Percentiles rank a stretch among this genome's conserved stretches.
Evolutionary conservation across 2,329 filamentous ascomycete species (phyloP).

Genomic region (Ceratocystiopsis brevicomis): DNA sequence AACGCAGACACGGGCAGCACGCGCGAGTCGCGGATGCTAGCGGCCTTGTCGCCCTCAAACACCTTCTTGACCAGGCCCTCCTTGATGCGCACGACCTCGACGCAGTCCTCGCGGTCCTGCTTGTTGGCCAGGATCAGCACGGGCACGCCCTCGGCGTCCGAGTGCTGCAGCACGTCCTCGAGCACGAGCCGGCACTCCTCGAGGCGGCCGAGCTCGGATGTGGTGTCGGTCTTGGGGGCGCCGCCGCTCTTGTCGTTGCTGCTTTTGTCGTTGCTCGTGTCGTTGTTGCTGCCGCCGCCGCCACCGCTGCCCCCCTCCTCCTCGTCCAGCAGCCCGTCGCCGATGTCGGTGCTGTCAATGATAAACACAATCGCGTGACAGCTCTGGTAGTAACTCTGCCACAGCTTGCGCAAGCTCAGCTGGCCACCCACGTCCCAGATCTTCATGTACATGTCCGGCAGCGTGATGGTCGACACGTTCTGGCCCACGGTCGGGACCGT

Average conservation of each 20-base stretch:
- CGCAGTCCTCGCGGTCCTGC: constrained; percentile 91
- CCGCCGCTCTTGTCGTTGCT: not conserved
- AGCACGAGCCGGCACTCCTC: constrained; percentile 81
- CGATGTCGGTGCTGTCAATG: constrained; percentile 85
- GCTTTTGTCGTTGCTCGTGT: not conserved
- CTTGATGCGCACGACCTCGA: constrained; percentile 94
- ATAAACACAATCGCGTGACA: constrained; percentile 97
- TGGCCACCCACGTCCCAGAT: constrained; percentile 98
- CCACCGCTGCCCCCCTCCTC: not conserved
- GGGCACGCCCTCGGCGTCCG: constrained; percentile 79
- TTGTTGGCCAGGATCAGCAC: constrained; percentile 90
- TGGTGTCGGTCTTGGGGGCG: not conserved
- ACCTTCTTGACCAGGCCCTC: constrained; percentile 90
- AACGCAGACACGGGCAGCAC: constrained; percentile 86
- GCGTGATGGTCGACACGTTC: constrained; percentile 78
- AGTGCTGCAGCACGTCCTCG: constrained; percentile 73
- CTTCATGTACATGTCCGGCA: constrained; percentile 92
- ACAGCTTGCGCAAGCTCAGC: constrained; percentile 69
- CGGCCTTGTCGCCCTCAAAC: constrained; percentile 82
- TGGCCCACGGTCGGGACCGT: constrained; percentile 95
- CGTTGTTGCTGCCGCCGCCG: not conserved
- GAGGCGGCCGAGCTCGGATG: constrained; percentile 35
- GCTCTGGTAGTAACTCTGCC: constrained; percentile 87
- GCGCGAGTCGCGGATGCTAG: constrained; percentile 69
- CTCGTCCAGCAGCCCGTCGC: constrained; percentile 48